Evolutionary conservation across 2,329 filamentous ascomycete species (phyloP).

Genomic region (Pseudogymnoascus sp.): DNA sequence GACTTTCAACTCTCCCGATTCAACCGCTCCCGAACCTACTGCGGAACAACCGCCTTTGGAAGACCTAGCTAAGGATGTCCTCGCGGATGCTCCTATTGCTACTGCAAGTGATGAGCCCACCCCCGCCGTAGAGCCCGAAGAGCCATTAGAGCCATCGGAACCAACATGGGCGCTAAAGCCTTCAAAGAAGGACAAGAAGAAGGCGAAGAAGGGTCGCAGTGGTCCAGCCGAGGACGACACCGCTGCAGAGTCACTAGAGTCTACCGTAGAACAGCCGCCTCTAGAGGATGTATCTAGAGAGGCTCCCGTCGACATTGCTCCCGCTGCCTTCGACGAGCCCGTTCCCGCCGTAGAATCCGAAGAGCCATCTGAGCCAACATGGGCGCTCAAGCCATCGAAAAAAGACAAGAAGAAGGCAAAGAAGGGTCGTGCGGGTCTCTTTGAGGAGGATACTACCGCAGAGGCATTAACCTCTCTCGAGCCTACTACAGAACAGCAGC

Average conservation of each 20-base stretch:
- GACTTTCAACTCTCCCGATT: not conserved
- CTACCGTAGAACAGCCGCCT: not conserved
- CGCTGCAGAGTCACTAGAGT: not conserved
- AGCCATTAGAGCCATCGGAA: not conserved
- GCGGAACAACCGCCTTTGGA: not conserved
- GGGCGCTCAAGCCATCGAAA: conserved; percentile 24
- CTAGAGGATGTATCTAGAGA: not conserved
- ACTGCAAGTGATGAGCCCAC: conserved; percentile 1
- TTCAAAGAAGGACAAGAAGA: conserved; percentile 27
- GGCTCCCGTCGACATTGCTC: not conserved
- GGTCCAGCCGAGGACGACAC: not conserved
- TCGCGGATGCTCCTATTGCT: not conserved
- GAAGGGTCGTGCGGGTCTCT: conserved; percentile 12
- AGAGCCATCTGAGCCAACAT: not conserved
- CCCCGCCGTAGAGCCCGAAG: not conserved
- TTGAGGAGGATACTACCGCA: not conserved
- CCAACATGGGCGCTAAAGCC: not conserved
- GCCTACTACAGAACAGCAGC: not conserved
- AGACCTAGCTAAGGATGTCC: not conserved
- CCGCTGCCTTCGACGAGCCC: not conserved
- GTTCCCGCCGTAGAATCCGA: not conserved
- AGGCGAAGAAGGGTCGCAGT: conserved; percentile 16
- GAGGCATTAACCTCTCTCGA: not conserved
- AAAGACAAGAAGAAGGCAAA: conserved; percentile 35
- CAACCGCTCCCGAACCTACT: not conserved